Evolutionary conservation across 2,329 filamentous ascomycete species (phyloP), one percentile per base, ranked within the genome.

Genomic region (Beauveria caledonica): DNA sequence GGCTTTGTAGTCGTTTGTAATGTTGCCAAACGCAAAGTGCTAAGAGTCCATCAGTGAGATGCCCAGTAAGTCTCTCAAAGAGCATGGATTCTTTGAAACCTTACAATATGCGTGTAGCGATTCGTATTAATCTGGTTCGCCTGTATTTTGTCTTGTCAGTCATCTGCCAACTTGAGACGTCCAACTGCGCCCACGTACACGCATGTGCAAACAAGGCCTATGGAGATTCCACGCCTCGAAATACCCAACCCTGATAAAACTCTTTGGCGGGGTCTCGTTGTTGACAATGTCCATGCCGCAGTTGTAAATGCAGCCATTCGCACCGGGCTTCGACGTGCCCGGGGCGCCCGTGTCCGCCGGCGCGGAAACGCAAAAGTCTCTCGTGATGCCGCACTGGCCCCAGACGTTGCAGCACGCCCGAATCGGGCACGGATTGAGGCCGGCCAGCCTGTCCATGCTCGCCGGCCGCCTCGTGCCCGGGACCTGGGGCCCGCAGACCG

Each of bases 401-500:
- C 60, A 64, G 17, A 61, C 54, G 25, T 61, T 57, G 58, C 60
- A 64, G 49, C 62, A 64, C 0, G 58, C 62, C 8, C 62, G 62
- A 10, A 64, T 51, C 6, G 62, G 64, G 60, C 76, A 78, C 0
- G 68, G 71, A 58, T 77, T 78, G 3, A 77, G 64, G 9, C 66
- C 61, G 1, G 65, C 54, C 13, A 75, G 52, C 25, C 66, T 63
- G 13, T 66, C 68, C 6, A 68, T 62, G 0, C 64, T 40, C 1
- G 73, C 70, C 9, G 64, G 56, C 7, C 62, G 45, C 0, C 19
- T 29, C 17, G 74, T 77, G 1, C 74, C 74, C 5, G 70, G 70
- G 0, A 71, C 67, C 55, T 73, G 69, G 1, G 78, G 78, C 2
- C 79, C 78, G 64, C 78, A 80, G 1, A 72, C 63, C 11, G 74